Evolutionary conservation across 2,329 filamentous ascomycete species (phyloP).

Genomic region (Cytospora piceicola): DNA sequence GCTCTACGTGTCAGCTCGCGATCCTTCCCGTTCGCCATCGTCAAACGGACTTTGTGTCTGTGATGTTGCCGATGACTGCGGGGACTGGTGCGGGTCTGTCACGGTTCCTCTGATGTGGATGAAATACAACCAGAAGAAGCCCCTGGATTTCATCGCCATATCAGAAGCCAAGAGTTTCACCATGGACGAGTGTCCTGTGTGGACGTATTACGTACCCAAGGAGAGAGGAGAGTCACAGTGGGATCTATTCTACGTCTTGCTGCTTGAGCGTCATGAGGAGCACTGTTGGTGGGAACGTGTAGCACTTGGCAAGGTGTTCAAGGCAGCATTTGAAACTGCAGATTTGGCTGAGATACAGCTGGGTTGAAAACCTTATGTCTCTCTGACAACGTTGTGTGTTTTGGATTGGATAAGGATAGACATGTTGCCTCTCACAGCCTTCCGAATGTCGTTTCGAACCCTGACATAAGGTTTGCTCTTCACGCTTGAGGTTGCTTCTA

Average conservation of each 20-base stretch:
- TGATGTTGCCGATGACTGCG: conserved; percentile 36
- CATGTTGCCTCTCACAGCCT: not conserved
- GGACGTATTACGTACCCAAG: conserved; percentile 42
- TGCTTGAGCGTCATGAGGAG: conserved; percentile 36
- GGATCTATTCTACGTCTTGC: conserved; percentile 41
- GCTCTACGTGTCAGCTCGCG: not conserved
- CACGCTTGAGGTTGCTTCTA: not conserved
- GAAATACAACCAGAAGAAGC: conserved; percentile 11
- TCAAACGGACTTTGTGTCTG: conserved; percentile 26
- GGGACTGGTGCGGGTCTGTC: conserved; percentile 41
- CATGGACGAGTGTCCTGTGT: conserved; percentile 37
- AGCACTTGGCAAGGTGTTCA: conserved; percentile 42
- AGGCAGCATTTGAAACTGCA: conserved; percentile 35
- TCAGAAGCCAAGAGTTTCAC: conserved; percentile 42
- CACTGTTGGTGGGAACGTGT: conserved; percentile 36
- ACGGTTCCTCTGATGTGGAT: conserved; percentile 34
- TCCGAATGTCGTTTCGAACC: not conserved
- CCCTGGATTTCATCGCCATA: conserved; percentile 40
- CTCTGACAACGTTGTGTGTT: no score
- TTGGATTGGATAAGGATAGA: not conserved
- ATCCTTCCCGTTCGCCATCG: not conserved
- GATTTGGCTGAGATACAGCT: not conserved
- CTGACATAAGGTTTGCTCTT: not conserved
- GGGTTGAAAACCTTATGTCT: not conserved
- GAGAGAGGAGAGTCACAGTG: conserved; percentile 40